phyloP scores from a whole-genome alignment of 2,329 filamentous ascomycete genomes.

The Lachnellula willkommii region DNA sequence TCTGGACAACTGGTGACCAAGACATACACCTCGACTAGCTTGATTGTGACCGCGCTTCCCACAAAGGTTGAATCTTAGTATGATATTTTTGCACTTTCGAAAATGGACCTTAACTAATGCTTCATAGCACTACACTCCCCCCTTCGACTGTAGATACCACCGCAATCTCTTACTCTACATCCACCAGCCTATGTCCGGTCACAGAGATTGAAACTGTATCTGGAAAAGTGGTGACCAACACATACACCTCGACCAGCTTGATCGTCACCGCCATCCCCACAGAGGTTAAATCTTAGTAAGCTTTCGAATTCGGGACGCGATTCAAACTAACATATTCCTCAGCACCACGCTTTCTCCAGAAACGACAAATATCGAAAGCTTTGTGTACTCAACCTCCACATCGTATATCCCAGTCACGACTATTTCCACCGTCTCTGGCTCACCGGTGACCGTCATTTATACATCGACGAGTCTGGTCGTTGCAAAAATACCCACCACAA shows the following conservation, averaged over 20 bases:
- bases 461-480: slow-evolving; percentile 25
- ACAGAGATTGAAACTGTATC: background rate
- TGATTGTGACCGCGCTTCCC: no score
- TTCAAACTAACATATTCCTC: no score
- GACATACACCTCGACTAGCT: no score
- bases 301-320: no score
- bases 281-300: no score
- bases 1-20: no score
- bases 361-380: slow-evolving; percentile 27
- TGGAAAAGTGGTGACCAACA: no score
- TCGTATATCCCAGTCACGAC: slow-evolving; percentile 42
- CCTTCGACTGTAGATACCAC: background rate
- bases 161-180: background rate
- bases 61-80: no score
- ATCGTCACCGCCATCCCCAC: no score
- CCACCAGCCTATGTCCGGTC: background rate
- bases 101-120: no score
- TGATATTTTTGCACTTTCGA: no score
- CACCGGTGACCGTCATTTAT: slow-evolving; percentile 32
- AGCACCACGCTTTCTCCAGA: slow-evolving; percentile 6
- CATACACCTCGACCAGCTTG: no score
- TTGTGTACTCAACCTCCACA: slow-evolving; percentile 33
- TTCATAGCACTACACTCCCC: background rate
- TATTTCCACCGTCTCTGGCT: slow-evolving; percentile 40
- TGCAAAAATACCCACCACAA: slow-evolving; percentile 23